Evolutionary conservation across 2,329 filamentous ascomycete species (phyloP).

Genomic region (Hypoxylon sp.): DNA sequence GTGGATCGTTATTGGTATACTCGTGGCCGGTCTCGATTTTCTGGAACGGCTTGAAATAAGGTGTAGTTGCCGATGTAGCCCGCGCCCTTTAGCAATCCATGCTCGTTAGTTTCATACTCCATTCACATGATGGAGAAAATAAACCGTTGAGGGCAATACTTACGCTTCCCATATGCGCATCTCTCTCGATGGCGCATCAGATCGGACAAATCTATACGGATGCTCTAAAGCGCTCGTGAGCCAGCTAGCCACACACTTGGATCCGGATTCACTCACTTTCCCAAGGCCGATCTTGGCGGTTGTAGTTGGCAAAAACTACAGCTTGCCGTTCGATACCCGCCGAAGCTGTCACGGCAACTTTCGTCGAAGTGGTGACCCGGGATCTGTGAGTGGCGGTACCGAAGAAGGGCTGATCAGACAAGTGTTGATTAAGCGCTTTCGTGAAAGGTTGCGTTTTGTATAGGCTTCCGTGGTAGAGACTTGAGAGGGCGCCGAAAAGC

Average conservation of each 20-base stretch:
- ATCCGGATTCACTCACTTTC: constrained; percentile 30
- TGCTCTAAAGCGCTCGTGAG: constrained; percentile 30
- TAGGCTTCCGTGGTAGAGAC: constrained; percentile 44
- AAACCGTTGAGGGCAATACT: constrained; percentile 14
- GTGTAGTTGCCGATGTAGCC: constrained; percentile 43
- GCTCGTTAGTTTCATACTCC: neutral
- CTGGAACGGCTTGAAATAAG: constrained; percentile 44
- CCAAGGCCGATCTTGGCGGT: constrained; percentile 40
- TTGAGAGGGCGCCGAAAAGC: constrained; percentile 42
- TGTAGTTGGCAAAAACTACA: constrained; percentile 47
- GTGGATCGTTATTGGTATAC: constrained; percentile 38
- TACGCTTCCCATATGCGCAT: constrained; percentile 46
- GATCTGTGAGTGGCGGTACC: constrained; percentile 41
- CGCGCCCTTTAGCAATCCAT: constrained; percentile 35
- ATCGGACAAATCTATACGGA: constrained; percentile 42
- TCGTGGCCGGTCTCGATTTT: constrained; percentile 40
- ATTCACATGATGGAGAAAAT: neutral
- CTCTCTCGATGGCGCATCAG: constrained; percentile 41
- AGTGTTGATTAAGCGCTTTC: constrained; percentile 39
- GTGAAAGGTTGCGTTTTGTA: constrained; percentile 45
- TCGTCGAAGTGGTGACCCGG: constrained; percentile 36
- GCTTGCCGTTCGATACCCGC: constrained; percentile 36
- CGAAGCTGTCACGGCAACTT: constrained; percentile 43
- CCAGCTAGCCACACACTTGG: neutral
- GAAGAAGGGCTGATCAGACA: constrained; percentile 45